Conservation (phyloP, 768 basidiomycete species). For the Tricholoma furcatifolium region DNA sequence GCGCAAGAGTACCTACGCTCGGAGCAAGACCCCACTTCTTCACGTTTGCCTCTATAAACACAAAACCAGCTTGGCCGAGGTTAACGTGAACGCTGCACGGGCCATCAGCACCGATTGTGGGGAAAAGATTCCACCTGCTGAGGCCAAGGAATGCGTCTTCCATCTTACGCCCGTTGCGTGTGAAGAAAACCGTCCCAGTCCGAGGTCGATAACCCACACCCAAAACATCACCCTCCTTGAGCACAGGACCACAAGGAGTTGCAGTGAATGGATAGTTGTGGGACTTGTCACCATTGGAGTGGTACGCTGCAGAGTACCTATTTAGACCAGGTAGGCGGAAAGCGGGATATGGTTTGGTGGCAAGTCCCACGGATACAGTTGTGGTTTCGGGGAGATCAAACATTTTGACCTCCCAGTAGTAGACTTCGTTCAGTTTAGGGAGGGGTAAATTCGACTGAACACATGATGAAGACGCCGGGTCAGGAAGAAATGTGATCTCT, state of each 20-base stretch:
- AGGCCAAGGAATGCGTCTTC: slow-evolving; percentile 95
- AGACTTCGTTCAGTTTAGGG: slow-evolving; percentile 97
- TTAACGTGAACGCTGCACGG: slow-evolving; percentile 97
- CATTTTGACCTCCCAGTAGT: slow-evolving; percentile 99
- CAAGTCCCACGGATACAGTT: slow-evolving; percentile 88
- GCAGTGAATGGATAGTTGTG: slow-evolving; percentile 96
- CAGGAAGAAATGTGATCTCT: slow-evolving; percentile 97
- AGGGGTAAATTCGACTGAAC: slow-evolving; percentile 97
- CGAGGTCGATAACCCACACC: slow-evolving; percentile 96
- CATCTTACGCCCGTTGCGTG: slow-evolving; percentile 94
- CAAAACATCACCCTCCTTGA: slow-evolving; percentile 94
- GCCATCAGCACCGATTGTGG: slow-evolving; percentile 94
- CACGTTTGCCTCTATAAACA: slow-evolving; percentile 99
- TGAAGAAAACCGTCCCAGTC: slow-evolving; percentile 98
- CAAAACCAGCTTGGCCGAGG: slow-evolving; percentile 96
- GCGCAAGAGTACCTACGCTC: slow-evolving; percentile 94
- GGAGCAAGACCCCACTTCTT: slow-evolving; percentile 99
- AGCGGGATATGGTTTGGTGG: slow-evolving; percentile 95
- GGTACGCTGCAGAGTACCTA: slow-evolving; percentile 90
- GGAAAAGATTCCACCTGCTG: slow-evolving; percentile 91
- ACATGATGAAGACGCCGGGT: slow-evolving; percentile 89
- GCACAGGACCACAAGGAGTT: slow-evolving; percentile 72
- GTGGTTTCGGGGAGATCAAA: slow-evolving; percentile 91
- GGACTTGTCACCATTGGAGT: slow-evolving; percentile 95
- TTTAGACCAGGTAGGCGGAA: slow-evolving; percentile 89